Percentiles rank a stretch among this genome's conserved stretches.
Evolutionary conservation across 78 protist genomes (phyloP).

Genomic region (Dictyostelium brefeldianum): DNA sequence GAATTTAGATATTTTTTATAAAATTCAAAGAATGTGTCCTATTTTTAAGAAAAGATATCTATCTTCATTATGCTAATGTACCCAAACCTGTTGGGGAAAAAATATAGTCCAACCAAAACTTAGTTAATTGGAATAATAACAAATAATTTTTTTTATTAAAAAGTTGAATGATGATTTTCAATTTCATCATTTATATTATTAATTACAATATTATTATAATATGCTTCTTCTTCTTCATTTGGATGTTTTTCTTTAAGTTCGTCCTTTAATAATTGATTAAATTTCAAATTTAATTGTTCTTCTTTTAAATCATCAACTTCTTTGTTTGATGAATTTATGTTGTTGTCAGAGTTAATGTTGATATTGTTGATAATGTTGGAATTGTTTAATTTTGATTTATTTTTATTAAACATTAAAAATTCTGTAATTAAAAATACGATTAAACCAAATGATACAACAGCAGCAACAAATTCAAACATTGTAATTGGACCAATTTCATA

Average conservation of each 20-base stretch:
- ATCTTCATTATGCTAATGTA: too few species aligned
- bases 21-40: too few species aligned
- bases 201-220: not conserved
- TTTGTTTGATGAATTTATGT: not conserved
- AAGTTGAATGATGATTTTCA: not conserved
- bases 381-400: not conserved
- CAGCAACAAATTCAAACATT: constrained; percentile 32
- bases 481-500: not conserved
- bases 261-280: not conserved
- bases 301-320: not conserved
- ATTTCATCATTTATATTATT: not conserved
- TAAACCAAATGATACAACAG: not conserved
- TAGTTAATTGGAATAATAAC: too few species aligned
- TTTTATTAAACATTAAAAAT: not conserved
- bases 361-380: not conserved
- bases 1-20: too few species aligned
- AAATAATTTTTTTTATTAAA: not conserved
- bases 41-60: too few species aligned
- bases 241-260: not conserved
- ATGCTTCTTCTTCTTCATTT: not conserved
- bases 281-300: not conserved
- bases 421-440: not conserved
- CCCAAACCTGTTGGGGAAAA: too few species aligned
- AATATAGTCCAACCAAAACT: too few species aligned
- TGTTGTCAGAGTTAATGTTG: not conserved